Base-by-base conservation (phyloP, 108 stramenopile genomes). In the Thalassiosira profunda region DNA sequence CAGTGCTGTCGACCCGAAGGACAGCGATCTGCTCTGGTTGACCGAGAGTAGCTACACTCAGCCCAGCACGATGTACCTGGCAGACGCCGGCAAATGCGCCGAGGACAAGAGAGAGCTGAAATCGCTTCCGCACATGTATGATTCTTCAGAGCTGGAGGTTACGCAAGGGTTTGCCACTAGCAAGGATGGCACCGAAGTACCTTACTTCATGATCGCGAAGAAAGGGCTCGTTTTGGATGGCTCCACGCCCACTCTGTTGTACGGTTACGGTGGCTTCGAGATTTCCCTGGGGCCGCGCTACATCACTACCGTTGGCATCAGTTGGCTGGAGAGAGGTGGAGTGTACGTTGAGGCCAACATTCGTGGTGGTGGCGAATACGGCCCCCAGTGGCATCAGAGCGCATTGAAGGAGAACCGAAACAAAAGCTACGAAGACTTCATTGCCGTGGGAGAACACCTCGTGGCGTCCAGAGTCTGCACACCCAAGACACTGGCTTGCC, bases 351-450 rank as follows among this genome's bases (percentile, higher is more conserved):
- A 60, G 0, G 97, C 97, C 23, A 97, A 97, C 68, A 96, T 97
- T 60, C 89, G 95, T 29, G 18, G 4, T 18, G 24, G 26, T 1
- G 92, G 93, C 23, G 92, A 94, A 59, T 94, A 83, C 58, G 96
- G 93, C 17, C 91, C 91, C 0, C 24, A 21, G 9, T 95, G 94
- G 91, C 97, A 98, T 78, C 85, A 91, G 64, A 91, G 85, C 7
- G 96, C 91, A 6, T 72, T 92, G 44, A 88, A 91, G 63, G 67
- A 38, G 25, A 87, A 84, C 45, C 83, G 92, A 59, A 74, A 97
- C 76, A 96, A 97, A 62, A 86, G 89, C 7, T 97, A 93, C 61
- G 96, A 99, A 58, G 98, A 99, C 61, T 92, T 98, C 33, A 80
- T 83, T 14, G 92, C 91, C n/a, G 95, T 97, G 21, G 97, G 82